Conservation (phyloP, 257 asterid species). For the Datura wrightii region DNA sequence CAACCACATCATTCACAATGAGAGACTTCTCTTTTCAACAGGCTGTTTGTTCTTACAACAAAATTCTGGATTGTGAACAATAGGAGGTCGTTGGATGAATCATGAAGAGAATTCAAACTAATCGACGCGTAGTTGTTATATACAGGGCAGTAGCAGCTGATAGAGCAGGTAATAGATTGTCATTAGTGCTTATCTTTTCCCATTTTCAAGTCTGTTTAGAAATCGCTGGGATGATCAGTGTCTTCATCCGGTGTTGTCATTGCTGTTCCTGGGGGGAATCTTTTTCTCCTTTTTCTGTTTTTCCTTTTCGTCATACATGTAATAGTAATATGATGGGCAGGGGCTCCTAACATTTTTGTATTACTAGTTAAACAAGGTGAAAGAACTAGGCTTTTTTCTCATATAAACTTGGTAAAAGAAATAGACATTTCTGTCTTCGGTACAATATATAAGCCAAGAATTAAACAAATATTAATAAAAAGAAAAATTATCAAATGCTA, state of each 20-base stretch:
- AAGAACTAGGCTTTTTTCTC: neutral
- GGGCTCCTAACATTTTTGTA: constrained; percentile 40
- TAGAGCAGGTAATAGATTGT: constrained; percentile 24
- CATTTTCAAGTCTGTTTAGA: constrained; percentile 22
- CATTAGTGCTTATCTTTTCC: constrained; percentile 33
- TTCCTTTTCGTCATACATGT: constrained; percentile 30
- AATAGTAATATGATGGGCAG: constrained; percentile 39
- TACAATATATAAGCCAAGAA: neutral
- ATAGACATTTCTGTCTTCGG: neutral
- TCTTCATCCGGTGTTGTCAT: constrained; percentile 2
- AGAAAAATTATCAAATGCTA: neutral
- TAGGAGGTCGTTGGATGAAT: constrained; percentile 14
- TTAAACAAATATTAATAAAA: neutral
- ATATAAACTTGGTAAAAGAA: constrained; percentile 21
- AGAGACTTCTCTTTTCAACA: constrained; percentile 26
- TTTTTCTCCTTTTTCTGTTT: constrained; percentile 25
- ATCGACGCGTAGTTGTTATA: constrained; percentile 25
- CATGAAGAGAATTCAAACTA: neutral
- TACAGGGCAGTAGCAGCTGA: neutral
- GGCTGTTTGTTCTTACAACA: constrained; percentile 14
- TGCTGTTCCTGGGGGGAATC: neutral
- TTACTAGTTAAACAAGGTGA: constrained; percentile 37
- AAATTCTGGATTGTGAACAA: constrained; percentile 18
- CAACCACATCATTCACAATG: constrained; percentile 64
- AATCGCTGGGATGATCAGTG: neutral